Evolutionary conservation across 352 stramenopile genomes (phyloP), one percentile per base, ranked within the genome.

Genomic region (Globisporangium radiosum): DNA sequence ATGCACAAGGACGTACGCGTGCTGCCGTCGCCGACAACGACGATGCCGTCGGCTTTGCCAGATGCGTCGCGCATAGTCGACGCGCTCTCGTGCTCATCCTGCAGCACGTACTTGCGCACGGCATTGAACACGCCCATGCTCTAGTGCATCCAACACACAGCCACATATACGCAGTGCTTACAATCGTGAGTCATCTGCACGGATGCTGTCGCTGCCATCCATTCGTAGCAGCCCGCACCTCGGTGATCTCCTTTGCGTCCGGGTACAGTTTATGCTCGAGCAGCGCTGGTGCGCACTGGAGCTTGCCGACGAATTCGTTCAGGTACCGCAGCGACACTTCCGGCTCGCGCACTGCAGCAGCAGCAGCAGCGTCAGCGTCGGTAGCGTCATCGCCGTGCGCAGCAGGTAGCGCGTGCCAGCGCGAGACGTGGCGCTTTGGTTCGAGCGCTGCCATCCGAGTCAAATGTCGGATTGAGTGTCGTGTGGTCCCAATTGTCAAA

Each of bases 61-160:
- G 2, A 15, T 14, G 52, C 8, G 40, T 55, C 14, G 6, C 19
- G 17, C 13, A 38, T 13, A 8, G 42, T 14, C 14, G 4, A 49
- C 3, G 59, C 49, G 5, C 47, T 47, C 7, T 67, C 47, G 14
- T 48, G 57, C 17, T 56, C 64, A 33, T 75, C 68, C 37, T 69
- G 68, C 43, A 84, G 57, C 33, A 89, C 58, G 53, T 85, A 90
- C 40, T 81, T 70, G 50, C 84, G 76, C 33, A 92, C 78, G 4
- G 84, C 81, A 47, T 94, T 92, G 60, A 92, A 94, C 8, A 94
- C 64, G 4, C 76, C 84, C 84, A 94, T 94, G 60, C 79, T 94
- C 84, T 91, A 57, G 33, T 3, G 10, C 15, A 5, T 57, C 9
- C 25, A 54, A 47, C 56, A 57, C 17, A 45, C 17, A 19, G 17